phyloP scores from a whole-genome alignment of 495 filamentous ascomycete species.

The Tuber brumale region DNA sequence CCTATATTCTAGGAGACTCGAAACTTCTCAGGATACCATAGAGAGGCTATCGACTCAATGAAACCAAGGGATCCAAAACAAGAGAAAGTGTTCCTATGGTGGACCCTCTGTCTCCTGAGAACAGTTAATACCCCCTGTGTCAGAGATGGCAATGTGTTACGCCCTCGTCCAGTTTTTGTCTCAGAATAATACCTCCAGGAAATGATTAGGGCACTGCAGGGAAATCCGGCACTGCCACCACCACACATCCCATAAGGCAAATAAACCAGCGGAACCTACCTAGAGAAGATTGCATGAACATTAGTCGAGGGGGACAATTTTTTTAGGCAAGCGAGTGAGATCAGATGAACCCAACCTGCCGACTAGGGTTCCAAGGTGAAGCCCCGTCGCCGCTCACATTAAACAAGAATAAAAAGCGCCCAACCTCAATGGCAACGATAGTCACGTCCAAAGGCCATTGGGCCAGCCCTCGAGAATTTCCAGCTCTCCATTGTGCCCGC shows the following conservation, averaged over 20 bases:
- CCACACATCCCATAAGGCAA: neutral
- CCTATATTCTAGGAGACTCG: neutral
- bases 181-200: neutral
- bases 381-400: neutral
- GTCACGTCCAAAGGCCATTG: neutral
- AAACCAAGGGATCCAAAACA: neutral
- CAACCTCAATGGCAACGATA: neutral
- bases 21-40: neutral
- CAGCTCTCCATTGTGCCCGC: neutral
- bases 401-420: neutral
- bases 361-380: neutral
- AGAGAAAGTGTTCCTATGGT: neutral
- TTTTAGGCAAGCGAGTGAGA: neutral
- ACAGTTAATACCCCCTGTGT: neutral
- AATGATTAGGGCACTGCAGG: neutral
- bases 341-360: neutral
- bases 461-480: neutral
- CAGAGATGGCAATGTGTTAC: neutral
- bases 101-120: neutral
- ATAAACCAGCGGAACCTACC: neutral
- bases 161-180: neutral
- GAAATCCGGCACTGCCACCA: neutral
- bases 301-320: neutral
- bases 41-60: neutral
- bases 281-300: neutral